phyloP scores from a whole-genome alignment of 2,329 filamentous ascomycete genomes.

The Niveomyces coronatus region DNA sequence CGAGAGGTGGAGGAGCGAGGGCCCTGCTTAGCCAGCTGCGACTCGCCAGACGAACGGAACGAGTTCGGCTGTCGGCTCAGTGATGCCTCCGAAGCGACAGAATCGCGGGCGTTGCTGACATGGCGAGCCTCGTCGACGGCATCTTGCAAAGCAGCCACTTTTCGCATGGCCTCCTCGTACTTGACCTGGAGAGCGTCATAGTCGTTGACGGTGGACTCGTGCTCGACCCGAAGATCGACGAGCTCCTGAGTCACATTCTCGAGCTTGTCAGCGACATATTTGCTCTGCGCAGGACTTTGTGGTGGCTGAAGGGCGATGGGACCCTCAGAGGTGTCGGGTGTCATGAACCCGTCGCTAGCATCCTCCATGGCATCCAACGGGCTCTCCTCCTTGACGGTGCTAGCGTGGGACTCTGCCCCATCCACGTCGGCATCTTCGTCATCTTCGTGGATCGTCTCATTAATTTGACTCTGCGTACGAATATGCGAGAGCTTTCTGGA shows the following conservation, averaged over 20 bases:
- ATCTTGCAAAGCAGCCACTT: constrained; percentile 78
- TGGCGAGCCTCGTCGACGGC: constrained; percentile 69
- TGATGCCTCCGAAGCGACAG: constrained; percentile 43
- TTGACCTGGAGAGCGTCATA: constrained; percentile 75
- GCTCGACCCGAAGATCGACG: constrained; percentile 79
- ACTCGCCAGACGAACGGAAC: constrained; percentile 73
- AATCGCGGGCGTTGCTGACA: constrained; percentile 42
- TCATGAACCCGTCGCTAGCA: constrained; percentile 2
- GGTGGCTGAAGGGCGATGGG: constrained; percentile 37
- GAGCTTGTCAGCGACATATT: constrained; percentile 84
- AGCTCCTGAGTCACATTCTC: constrained; percentile 88
- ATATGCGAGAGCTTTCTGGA: constrained; percentile 37
- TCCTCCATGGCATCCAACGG: constrained; percentile 15
- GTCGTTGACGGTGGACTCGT: constrained; percentile 73
- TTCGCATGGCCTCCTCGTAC: constrained; percentile 80
- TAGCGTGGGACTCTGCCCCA: constrained; percentile 16
- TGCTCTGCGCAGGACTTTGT: constrained; percentile 68
- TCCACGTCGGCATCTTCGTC: constrained; percentile 35
- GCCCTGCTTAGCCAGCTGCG: constrained; percentile 58
- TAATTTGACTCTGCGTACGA: constrained; percentile 43
- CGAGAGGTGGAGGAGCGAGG: constrained; percentile 62
- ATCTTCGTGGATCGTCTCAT: constrained; percentile 44
- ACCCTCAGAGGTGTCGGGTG: constrained; percentile 11
- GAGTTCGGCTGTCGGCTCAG: constrained; percentile 54
- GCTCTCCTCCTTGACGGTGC: constrained; percentile 24